Base-by-base conservation (phyloP, 495 filamentous ascomycete species). In the Extremus antarcticus region DNA sequence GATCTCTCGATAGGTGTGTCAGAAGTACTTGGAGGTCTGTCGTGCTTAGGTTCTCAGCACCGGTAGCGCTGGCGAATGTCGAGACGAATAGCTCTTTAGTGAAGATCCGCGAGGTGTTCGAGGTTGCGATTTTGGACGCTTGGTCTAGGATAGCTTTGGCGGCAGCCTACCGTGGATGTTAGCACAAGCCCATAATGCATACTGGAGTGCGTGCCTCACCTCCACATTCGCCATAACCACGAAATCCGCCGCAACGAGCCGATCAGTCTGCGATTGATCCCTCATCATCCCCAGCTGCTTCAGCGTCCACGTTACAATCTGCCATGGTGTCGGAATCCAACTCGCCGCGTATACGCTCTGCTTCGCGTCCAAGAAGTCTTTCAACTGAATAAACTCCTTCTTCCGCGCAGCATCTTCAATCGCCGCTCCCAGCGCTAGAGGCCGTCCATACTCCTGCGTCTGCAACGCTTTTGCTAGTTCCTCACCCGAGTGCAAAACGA, bases 341-440 rank as follows among this genome's bases (percentile, higher is more conserved):
- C 74, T 73, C 43, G 72, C 63, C 25, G 71, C 57, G 67, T 85
- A 81, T 59, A 90, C 83, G 56, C 78, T 87, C 59, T 81, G 79
- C 25, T 70, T 78, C 57, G 68, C 70, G 3, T 59, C 59, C 24
- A 82, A 57, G 53, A 90, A 90, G 29, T 80, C 73, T 11, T 78
- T 71, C 24, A 89, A 61, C 1, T 85, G 81, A 16, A 95, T 72
- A 70, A 92, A 78, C 22, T 84, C 80, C 3, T 74, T 78, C 51
- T 77, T 81, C 35, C 70, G 69, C 2, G 92, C 66, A 0, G 87
- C 85, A 56, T 97, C 91, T 25, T 80, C 58, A 9, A 97, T 72
- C 40, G 91, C 92, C 21, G 83, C 77, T 1, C 83, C 85, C 2
- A 98, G 71, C 8, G 85, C 88, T n/a, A 91, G 74, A 19, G 92